These are phyloP conservation scores for Aspergillus ellipticus DNA, from an alignment of 495 filamentous ascomycete genomes.

Conservation along the genomic window DNA sequence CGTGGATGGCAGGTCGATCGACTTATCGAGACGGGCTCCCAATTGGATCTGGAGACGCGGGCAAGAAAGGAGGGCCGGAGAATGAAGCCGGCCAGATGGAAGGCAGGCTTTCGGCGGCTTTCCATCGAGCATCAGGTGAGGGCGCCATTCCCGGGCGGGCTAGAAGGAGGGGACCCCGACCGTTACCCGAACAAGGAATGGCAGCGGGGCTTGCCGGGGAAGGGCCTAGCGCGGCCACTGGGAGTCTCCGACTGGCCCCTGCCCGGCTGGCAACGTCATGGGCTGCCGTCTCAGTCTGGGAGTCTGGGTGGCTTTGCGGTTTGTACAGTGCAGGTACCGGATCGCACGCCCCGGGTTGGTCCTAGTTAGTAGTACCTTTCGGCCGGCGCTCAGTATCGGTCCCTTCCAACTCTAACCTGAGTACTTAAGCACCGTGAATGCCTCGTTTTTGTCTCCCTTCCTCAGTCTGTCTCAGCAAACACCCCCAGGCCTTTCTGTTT, in stretches of 20 bases:
- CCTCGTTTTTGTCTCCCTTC: not conserved
- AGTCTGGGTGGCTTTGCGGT: not conserved
- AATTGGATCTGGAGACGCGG: not conserved
- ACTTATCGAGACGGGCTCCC: not conserved
- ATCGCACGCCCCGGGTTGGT: not conserved
- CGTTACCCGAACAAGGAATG: conserved; percentile 12
- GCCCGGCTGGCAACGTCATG: not conserved
- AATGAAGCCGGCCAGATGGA: conserved; percentile 1
- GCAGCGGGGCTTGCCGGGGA: conserved; percentile 7
- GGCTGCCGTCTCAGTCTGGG: not conserved
- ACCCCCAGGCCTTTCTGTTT: not conserved
- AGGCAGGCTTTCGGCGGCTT: conserved; percentile 5
- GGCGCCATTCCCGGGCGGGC: conserved; percentile 7
- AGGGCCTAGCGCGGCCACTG: conserved; percentile 7
- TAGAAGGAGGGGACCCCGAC: conserved; percentile 7
- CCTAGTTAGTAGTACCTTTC: not conserved
- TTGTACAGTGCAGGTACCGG: not conserved
- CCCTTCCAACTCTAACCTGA: not conserved
- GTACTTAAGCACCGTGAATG: not conserved
- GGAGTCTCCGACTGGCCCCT: not conserved
- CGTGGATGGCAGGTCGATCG: not conserved
- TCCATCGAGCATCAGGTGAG: conserved; percentile 7
- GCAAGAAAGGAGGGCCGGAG: not conserved
- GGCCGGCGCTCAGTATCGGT: not conserved
- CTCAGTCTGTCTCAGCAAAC: not conserved